These are phyloP conservation scores for Neopestalotiopsis clavispora DNA, from an alignment of 2,329 filamentous ascomycete species.

Conservation along the genomic window DNA sequence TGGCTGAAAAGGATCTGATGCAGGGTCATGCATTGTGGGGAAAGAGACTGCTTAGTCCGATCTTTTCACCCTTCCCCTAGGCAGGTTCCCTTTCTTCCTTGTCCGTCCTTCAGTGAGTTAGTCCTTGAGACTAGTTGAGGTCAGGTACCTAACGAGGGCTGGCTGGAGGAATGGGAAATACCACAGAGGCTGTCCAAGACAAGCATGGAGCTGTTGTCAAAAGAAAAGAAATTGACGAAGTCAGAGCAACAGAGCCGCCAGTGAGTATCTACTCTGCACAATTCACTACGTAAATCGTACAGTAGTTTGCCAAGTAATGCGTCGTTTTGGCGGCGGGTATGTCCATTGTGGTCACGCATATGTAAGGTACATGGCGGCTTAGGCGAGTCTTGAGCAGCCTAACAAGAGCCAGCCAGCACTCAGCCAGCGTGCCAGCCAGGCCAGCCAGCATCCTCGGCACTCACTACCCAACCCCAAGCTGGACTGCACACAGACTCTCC, in stretches of 20 bases:
- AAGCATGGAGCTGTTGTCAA: too few species aligned
- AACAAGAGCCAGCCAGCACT: too few species aligned
- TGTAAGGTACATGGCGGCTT: neutral
- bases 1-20: neutral
- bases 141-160: neutral
- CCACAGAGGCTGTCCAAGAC: neutral
- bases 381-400: neutral
- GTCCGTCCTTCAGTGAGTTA: too few species aligned
- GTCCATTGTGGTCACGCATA: neutral
- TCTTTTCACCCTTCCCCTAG: neutral
- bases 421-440: too few species aligned
- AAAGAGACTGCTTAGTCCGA: neutral
- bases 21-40: constrained; percentile 1
- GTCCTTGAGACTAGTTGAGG: neutral
- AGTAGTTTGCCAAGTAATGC: neutral
- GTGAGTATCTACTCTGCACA: too few species aligned
- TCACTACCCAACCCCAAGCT: neutral
- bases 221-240: too few species aligned
- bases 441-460: neutral
- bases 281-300: neutral
- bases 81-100: too few species aligned
- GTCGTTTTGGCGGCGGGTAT: neutral
- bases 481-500: neutral
- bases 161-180: neutral
- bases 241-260: too few species aligned